phyloP scores from a whole-genome alignment of 176 grass and related monocot genomes.

The Pharus latifolius region DNA sequence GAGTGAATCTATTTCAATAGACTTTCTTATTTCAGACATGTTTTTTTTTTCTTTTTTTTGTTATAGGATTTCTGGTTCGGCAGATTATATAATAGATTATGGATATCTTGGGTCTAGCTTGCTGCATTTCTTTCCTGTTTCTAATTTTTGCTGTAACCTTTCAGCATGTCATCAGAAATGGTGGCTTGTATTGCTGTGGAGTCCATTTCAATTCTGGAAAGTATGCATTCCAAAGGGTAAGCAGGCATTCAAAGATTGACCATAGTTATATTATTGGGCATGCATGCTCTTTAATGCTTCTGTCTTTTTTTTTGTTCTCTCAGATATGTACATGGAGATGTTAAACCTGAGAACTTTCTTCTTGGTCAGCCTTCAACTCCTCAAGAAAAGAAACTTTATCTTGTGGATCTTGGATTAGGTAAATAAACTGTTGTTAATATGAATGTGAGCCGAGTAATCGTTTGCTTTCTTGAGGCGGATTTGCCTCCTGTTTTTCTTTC shows the following conservation, averaged over 20 bases:
- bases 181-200: conserved; percentile 76
- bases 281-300: not conserved
- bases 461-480: conserved; percentile 1
- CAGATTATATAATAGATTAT: too few relatives aligned
- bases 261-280: not conserved
- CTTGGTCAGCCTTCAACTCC: conserved; percentile 75
- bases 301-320: not conserved
- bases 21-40: not conserved
- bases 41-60: not conserved
- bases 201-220: conserved; percentile 77
- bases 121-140: not conserved
- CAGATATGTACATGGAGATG: conserved; percentile 87
- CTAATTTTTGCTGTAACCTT: conserved; percentile 14
- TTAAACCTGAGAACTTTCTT: conserved; percentile 87
- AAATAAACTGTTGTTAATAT: conserved; percentile 8
- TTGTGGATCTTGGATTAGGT: conserved; percentile 94
- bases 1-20: conserved; percentile 11
- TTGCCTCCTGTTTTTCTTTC: not conserved
- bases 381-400: conserved; percentile 87
- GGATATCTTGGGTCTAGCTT: too few relatives aligned
- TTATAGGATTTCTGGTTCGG: not conserved
- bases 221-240: conserved; percentile 83
- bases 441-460: too few relatives aligned
- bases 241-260: not conserved
- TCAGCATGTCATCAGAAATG: conserved; percentile 89